phyloP scores from a whole-genome alignment of 306 rosid species.

The Prunus padus region DNA sequence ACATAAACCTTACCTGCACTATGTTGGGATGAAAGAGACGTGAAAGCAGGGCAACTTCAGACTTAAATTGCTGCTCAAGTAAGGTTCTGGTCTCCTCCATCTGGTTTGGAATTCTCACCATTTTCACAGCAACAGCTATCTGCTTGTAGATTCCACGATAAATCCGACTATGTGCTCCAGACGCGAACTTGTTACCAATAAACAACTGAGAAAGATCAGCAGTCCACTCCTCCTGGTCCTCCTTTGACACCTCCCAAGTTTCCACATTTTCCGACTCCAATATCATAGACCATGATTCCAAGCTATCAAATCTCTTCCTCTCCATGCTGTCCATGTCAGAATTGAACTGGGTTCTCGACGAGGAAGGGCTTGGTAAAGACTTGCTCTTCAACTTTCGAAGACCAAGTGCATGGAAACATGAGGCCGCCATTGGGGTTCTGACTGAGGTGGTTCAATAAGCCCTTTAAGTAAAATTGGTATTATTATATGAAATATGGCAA shows the following conservation, averaged over 20 bases:
- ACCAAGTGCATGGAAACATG: conserved; percentile 63
- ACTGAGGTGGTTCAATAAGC: conserved; percentile 15
- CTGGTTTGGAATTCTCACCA: conserved; percentile 92
- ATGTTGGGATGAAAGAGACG: conserved; percentile 92
- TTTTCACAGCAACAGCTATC: conserved; percentile 96
- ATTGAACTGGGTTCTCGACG: conserved; percentile 45
- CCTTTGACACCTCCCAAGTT: conserved; percentile 86
- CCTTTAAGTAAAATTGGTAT: conserved; percentile 1
- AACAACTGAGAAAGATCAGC: conserved; percentile 94
- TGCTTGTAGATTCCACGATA: conserved; percentile 97
- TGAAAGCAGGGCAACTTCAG: conserved; percentile 90
- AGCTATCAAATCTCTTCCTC: conserved; percentile 80
- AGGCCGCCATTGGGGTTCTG: conserved; percentile 52
- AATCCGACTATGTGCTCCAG: conserved; percentile 91
- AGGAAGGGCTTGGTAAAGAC: conserved; percentile 47
- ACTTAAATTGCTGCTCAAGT: conserved; percentile 86
- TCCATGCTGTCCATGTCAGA: conserved; percentile 74
- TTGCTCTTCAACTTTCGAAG: conserved; percentile 68
- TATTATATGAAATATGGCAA: conserved; percentile 2
- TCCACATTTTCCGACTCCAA: conserved; percentile 94
- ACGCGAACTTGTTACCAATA: conserved; percentile 92
- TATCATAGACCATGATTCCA: conserved; percentile 99
- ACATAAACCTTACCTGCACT: conserved; percentile 63
- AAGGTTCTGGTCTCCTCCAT: conserved; percentile 62
- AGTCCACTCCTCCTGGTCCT: conserved; percentile 91